Evolutionary conservation across 768 basidiomycete genomes (phyloP), one percentile per base, ranked within the genome.

Genomic region (Kwoniella newhampshirensis): DNA sequence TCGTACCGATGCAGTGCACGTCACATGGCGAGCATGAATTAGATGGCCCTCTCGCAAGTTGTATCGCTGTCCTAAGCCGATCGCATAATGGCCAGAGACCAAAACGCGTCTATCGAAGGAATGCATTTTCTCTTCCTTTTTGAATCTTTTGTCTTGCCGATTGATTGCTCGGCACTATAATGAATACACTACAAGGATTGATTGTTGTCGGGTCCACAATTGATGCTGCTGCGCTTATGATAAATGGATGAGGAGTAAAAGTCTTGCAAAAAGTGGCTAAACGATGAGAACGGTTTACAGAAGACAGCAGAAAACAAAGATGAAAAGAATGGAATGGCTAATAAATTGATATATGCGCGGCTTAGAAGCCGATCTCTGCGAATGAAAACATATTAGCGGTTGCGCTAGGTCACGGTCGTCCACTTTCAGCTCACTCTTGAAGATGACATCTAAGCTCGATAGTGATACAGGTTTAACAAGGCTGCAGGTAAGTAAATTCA

Each of bases 401-500:
- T 4, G 20, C 18, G 11, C n/a, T 13, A 51, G 11, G 4, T 21
- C n/a, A 40, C 17, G 39, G 17, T 9, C n/a, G n/a, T n/a, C n/a
- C n/a, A n/a, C n/a, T n/a, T n/a, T 6, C 21, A 12, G 57, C 67
- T 61, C 57, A 69, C 67, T 73, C 54, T 76, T 73, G 66, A 76
- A 70, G 20, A 76, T 67, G 4, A 65, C 39, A 56, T 92, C 87
- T 18, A 97, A 77, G 15, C 86, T 91, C 70, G 87, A 90, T 79
- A 97, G 88, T n/a, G 89, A 88, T 18, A 97, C 91, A 11, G 93
- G 93, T 76, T 97, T 97, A 55, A 96, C 89, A 18, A 94, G 82
- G 69, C 53, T 54, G 35, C 28, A 9, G 41, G 8, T 20, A 15
- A n/a, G n/a, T 20, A 26, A 5, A 7, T 28, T 25, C 20, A 32